A percentile compares a stretch with the other conserved stretches of the same genome.
phyloP scores from a whole-genome alignment of 345 rosid genomes.

The Brassica nigra region DNA sequence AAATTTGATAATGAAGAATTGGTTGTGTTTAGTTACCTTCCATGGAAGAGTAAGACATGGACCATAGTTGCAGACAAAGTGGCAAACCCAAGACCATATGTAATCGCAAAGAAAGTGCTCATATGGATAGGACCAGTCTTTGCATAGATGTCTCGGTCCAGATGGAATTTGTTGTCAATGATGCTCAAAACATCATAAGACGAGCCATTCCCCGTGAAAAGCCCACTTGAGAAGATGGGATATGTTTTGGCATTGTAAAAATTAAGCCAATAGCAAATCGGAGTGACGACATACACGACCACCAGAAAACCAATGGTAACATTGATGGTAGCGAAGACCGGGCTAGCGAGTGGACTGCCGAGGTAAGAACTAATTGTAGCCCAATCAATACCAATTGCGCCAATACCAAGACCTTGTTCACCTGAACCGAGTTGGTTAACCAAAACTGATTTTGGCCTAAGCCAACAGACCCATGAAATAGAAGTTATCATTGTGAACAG shows the following conservation, averaged over 20 bases:
- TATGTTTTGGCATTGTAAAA: conserved; percentile 69
- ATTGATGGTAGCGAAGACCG: conserved; percentile 75
- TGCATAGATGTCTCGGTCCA: conserved; percentile 53
- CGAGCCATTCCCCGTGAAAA: conserved; percentile 58
- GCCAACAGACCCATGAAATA: conserved; percentile 88
- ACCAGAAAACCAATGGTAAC: conserved; percentile 58
- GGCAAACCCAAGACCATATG: conserved; percentile 84
- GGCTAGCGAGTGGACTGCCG: conserved; percentile 84
- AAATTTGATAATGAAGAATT: not conserved
- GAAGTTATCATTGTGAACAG: conserved; percentile 54
- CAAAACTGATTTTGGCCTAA: conserved; percentile 60
- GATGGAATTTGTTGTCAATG: conserved; percentile 56
- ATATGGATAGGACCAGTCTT: conserved; percentile 56
- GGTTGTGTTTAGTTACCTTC: conserved; percentile 43
- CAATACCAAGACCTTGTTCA: conserved; percentile 71
- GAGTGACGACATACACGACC: conserved; percentile 63
- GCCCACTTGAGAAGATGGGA: conserved; percentile 57
- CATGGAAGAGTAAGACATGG: conserved; percentile 68
- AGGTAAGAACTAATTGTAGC: conserved; percentile 67
- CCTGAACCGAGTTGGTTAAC: conserved; percentile 84
- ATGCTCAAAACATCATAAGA: conserved; percentile 57
- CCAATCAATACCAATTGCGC: conserved; percentile 80
- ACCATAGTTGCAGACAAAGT: conserved; percentile 64
- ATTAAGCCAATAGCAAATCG: conserved; percentile 64
- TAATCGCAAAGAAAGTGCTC: conserved; percentile 74